Base-by-base conservation (phyloP, 306 rosid species). In the Dalbergia oliveri region DNA sequence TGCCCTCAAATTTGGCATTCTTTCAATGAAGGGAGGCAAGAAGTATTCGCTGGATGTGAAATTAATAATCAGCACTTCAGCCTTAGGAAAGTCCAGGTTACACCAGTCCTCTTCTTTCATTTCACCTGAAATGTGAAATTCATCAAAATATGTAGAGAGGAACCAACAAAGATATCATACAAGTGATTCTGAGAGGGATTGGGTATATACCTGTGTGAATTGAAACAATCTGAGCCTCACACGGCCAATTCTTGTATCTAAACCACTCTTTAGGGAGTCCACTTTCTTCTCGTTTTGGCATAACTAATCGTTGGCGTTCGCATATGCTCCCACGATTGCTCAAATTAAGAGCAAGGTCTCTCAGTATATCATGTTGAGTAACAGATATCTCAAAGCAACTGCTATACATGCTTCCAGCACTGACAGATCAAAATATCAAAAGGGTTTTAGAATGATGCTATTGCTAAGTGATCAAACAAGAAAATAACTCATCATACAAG, bases 261-360 rank as follows among this genome's bases (percentile, higher is more conserved):
- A 68, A 86, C 99, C 99, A 95, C 64, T 90, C 97, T 87, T 78
- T 95, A 13, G 98, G 99, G 79, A 91, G 89, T 59, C 86, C 83
- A 41, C 61, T 79, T 4, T 21, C 72, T 61, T 90, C 93, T 79
- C 97, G 87, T 83, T 89, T 87, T 2, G 99, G 85, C 99, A 95
- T 95, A 0, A 93, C 89, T 69, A 95, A 57, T 60, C 98, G 89
- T 31, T 64, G 69, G 49, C 90, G 97, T 45, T 81, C 77, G 35
- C 61, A 65, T 18, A 86, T 34, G 31, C 60, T 62, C 34, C 58
- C 87, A 2, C 68, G 80, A 11, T 77, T 86, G 82, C 91, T 91
- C 77, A 90, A 72, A 79, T 87, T 84, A 59, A 95, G 88, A 75
- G 99, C 98, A 76, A 95, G 93, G 80, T 93, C 96, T 81, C 99